Conservation (phyloP, 179 eudicot species). For the Carnegiea gigantea region DNA sequence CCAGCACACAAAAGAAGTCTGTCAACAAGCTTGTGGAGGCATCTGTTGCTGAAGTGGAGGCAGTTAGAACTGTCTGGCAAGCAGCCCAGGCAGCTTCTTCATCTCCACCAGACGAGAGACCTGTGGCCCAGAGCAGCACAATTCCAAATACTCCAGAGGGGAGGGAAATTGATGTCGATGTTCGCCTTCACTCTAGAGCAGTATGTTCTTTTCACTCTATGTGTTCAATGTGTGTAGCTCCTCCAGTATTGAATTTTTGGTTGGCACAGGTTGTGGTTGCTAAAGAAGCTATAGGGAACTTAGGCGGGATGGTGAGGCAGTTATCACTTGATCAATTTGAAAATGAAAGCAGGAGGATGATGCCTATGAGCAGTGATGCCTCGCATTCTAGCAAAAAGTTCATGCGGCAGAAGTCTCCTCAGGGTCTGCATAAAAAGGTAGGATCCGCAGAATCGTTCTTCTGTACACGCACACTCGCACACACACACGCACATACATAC, state of each 20-base stretch:
- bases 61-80: constrained; percentile 92
- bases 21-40: constrained; percentile 82
- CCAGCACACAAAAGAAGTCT: constrained; percentile 57
- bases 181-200: constrained; percentile 96
- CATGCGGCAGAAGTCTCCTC: constrained; percentile 74
- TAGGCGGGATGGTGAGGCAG: constrained; percentile 97
- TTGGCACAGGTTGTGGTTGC: constrained; percentile 86
- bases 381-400: constrained; percentile 59
- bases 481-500: too few species aligned
- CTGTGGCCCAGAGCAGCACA: constrained; percentile 57
- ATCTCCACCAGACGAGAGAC: constrained; percentile 54
- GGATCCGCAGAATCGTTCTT: constrained; percentile 13
- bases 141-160: constrained; percentile 59
- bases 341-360: constrained; percentile 97
- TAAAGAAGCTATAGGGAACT: constrained; percentile 83
- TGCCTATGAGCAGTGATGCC: constrained; percentile 62
- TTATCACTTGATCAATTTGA: constrained; percentile 94
- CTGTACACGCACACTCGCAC: neutral
- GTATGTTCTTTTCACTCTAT: constrained; percentile 43
- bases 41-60: constrained; percentile 95
- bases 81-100: constrained; percentile 81
- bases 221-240: neutral
- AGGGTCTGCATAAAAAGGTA: constrained; percentile 97
- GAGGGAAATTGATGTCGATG: constrained; percentile 66
- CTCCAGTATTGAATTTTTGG: constrained; percentile 14